Evolutionary conservation across 768 basidiomycete species (phyloP), one percentile per base, ranked within the genome.

Genomic region (Russula griseocarnosa): DNA sequence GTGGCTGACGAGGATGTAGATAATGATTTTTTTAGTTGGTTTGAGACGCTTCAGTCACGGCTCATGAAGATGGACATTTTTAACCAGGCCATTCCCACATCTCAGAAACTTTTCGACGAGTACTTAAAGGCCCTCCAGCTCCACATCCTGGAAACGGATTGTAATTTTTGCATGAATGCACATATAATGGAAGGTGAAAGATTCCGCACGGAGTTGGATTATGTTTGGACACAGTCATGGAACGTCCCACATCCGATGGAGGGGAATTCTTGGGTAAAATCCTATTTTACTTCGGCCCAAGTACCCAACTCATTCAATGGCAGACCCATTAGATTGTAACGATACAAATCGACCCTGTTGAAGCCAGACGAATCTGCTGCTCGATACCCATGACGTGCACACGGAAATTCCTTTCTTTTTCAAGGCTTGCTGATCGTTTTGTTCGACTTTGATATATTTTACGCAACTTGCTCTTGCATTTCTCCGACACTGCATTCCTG

Each of bases 181-280:
- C 61, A 62, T 47, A 2, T 16, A 3, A 6, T 62, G 16, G 26
- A 42, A n/a, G 61, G 61, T 50, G 55, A 62, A 28, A 22, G 2
- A 24, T 56, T 42, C 38, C 42, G 54, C 24, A 3, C 0, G 3
- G 22, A 56, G 28, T 20, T 62, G 10, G 13, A 13, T 24, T 24
- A 49, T 11, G 20, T 49, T 6, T 26, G 4, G 24, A 22, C 13
- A 22, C 1, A 20, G 20, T 30, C 30, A 30, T 30, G 20, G 18
- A 34, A 52, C 11, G 18, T 49, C 13, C 24, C 24, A 26, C 1
- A 10, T 26, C 24, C 14, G 24, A 5, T 8, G 20, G 3, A 18
- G 40, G 40, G 4, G 44, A 20, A 44, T 20, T n/a, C 20, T 7
- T 44, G 20, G n/a, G 44, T 44, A 44, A n/a, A 8, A n/a, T 9